Evolutionary conservation across 2,329 filamentous ascomycete species (phyloP).

Genomic region (Dactylonectria macrodidyma): DNA sequence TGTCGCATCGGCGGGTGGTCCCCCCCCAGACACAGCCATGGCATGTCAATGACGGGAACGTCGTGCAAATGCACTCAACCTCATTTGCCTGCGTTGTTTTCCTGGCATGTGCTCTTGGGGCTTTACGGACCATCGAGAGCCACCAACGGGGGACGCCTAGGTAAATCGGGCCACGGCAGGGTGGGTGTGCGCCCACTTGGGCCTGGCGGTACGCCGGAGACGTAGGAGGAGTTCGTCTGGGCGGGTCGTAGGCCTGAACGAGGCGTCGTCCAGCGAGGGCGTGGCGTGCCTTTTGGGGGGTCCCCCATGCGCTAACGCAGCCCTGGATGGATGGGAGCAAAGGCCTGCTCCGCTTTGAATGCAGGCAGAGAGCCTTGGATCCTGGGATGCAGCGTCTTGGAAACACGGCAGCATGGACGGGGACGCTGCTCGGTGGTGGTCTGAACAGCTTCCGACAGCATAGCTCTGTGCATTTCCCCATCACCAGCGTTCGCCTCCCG

Average conservation of each 20-base stretch:
- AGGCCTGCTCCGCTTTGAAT: not conserved
- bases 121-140: conserved; percentile 19
- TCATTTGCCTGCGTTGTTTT: conserved; percentile 47
- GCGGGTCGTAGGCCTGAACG: conserved; percentile 22
- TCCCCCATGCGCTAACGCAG: conserved; percentile 35
- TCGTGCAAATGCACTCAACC: conserved; percentile 42
- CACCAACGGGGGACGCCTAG: conserved; percentile 17
- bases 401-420: not conserved
- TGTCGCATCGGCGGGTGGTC: conserved; percentile 20
- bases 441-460: not conserved
- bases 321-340: conserved; percentile 23
- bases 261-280: conserved; percentile 13
- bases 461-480: conserved; percentile 1
- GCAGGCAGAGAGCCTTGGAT: too few relatives aligned
- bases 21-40: conserved; percentile 32
- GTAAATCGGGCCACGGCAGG: conserved; percentile 46
- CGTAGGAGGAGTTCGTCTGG: conserved; percentile 35
- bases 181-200: conserved; percentile 42
- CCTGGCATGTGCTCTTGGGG: conserved; percentile 46
- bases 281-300: conserved; percentile 28
- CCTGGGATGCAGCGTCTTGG: too few relatives aligned
- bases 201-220: conserved; percentile 41
- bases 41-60: conserved; percentile 44
- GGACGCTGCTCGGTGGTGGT: not conserved
- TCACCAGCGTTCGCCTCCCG: conserved; percentile 26